Conservation (phyloP, 1,284 basidiomycete genomes). For the Ganoderma sinense region DNA sequence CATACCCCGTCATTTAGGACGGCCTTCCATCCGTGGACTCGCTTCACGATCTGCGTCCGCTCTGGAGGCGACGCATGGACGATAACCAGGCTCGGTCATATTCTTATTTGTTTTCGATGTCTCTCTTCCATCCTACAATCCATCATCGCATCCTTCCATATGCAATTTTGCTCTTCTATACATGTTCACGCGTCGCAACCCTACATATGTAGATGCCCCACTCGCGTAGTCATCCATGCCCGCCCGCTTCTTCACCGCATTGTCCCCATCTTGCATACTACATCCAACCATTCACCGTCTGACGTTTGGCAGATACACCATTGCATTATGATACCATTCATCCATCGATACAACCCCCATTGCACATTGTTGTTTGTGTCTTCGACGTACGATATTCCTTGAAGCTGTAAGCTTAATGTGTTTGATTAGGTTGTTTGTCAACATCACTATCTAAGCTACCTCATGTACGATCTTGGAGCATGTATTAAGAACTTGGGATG, state of each 20-base stretch:
- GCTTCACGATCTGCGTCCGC: constrained; percentile 7
- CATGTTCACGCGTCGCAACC: constrained; percentile 12
- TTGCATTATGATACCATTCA: constrained; percentile 10
- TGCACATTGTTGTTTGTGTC: constrained; percentile 6
- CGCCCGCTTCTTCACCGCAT: background rate
- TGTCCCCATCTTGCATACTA: constrained; percentile 6
- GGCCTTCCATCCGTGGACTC: background rate
- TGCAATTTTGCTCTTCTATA: constrained; percentile 13
- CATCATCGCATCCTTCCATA: constrained; percentile 13
- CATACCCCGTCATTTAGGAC: background rate
- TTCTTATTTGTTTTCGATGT: constrained; percentile 25
- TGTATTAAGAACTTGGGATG: background rate
- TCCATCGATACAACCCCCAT: background rate
- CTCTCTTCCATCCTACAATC: constrained; percentile 20
- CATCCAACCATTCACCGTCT: background rate
- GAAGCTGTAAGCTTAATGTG: constrained; percentile 13
- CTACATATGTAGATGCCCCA: background rate
- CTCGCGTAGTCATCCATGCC: background rate
- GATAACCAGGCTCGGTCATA: constrained; percentile 8
- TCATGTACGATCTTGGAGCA: constrained; percentile 8
- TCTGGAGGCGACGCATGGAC: constrained; percentile 19
- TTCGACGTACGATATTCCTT: constrained; percentile 1
- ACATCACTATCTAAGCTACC: constrained; percentile 10
- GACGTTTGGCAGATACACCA: background rate
- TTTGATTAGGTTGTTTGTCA: constrained; percentile 12